These are phyloP conservation scores for Sindora glabra DNA, from an alignment of 306 rosid species.

Conservation along the genomic window DNA sequence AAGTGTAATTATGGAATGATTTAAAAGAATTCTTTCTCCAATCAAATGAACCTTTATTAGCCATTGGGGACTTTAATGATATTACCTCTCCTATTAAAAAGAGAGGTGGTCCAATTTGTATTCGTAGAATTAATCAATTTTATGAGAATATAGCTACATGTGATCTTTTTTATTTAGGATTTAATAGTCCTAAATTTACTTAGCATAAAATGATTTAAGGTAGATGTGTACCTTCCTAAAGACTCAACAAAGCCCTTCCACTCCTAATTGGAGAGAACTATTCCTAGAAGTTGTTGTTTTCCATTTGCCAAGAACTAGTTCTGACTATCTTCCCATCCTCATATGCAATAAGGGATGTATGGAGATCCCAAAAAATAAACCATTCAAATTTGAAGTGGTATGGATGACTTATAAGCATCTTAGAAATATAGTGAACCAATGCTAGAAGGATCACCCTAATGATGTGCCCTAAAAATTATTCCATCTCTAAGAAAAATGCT, in stretches of 20 bases:
- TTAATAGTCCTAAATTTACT: background rate
- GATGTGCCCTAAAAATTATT: background rate
- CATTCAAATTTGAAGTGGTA: background rate
- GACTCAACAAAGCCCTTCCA: background rate
- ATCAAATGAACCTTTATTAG: too few relatives aligned
- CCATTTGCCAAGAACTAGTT: background rate
- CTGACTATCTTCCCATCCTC: background rate
- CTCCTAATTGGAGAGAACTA: background rate
- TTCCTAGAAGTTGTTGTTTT: background rate
- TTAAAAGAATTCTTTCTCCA: too few relatives aligned
- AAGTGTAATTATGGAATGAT: too few relatives aligned
- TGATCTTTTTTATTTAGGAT: background rate
- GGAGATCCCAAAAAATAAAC: background rate
- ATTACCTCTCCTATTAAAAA: too few relatives aligned
- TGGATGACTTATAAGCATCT: background rate
- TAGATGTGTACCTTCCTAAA: background rate
- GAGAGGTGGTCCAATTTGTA: too few relatives aligned
- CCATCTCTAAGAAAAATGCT: background rate
- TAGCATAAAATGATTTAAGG: background rate
- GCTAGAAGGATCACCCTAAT: background rate
- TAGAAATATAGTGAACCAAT: background rate
- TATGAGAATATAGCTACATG: too few relatives aligned
- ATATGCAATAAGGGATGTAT: background rate
- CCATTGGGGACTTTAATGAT: too few relatives aligned
- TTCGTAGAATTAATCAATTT: too few relatives aligned